Percentiles rank a stretch among this genome's conserved stretches.
Conservation (phyloP, 169 alveolate genomes). For the Plasmodium chabaudi region DNA sequence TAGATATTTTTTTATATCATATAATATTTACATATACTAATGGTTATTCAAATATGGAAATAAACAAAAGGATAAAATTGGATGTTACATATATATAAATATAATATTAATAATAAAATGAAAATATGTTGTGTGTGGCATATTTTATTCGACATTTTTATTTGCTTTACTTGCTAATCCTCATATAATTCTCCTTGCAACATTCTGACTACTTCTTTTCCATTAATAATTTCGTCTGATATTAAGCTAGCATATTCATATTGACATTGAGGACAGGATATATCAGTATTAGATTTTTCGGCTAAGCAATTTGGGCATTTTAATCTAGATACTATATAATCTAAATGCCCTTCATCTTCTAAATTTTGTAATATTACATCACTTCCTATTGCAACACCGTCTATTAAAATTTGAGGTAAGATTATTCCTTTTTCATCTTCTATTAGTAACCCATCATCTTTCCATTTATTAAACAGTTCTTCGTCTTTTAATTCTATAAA, state of each 20-base stretch:
- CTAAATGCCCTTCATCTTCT: constrained; percentile 91
- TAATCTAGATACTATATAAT: constrained; percentile 81
- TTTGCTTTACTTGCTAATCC: constrained; percentile 19
- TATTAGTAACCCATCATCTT: constrained; percentile 84
- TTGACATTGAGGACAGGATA: constrained; percentile 79
- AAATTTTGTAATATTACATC: constrained; percentile 87
- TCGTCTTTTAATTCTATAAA: constrained; percentile 83
- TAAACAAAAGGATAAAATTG: no score
- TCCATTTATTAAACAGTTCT: constrained; percentile 87
- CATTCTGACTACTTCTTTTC: constrained; percentile 75
- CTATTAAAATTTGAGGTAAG: constrained; percentile 89
- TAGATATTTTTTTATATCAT: no score
- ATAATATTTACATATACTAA: no score
- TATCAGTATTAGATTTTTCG: constrained; percentile 79
- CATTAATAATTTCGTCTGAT: constrained; percentile 78
- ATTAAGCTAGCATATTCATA: constrained; percentile 72
- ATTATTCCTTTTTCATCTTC: constrained; percentile 77
- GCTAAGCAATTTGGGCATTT: constrained; percentile 81
- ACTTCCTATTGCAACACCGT: constrained; percentile 88
- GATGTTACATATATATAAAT: no score
- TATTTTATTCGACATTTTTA: neutral
- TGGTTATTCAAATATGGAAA: no score
- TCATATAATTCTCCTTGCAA: constrained; percentile 77
- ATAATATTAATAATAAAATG: no score
- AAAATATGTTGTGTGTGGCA: no score